A percentile compares a stretch with the other conserved stretches of the same genome.
phyloP scores from a whole-genome alignment of 1,284 basidiomycete species.

The Filobasidium uniguttulatum region DNA sequence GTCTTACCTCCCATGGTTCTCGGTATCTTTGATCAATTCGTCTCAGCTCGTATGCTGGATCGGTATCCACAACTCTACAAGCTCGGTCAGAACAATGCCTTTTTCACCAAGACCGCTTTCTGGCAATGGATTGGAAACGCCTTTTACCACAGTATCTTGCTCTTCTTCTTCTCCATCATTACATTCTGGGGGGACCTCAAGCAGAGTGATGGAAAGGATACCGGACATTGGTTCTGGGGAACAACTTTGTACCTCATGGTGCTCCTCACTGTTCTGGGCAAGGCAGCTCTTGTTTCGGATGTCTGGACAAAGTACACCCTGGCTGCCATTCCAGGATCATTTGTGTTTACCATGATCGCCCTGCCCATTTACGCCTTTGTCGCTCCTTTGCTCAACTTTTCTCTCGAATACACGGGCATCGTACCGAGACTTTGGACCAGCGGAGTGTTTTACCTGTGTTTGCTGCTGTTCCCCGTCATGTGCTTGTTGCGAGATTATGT shows the following conservation, averaged over 20 bases:
- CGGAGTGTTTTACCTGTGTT: constrained; percentile 74
- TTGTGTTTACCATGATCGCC: constrained; percentile 85
- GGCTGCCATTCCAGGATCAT: constrained; percentile 90
- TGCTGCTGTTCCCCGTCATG: constrained; percentile 73
- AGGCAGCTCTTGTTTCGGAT: constrained; percentile 92
- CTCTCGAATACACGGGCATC: constrained; percentile 74
- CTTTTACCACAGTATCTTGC: constrained; percentile 78
- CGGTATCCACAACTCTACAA: constrained; percentile 94
- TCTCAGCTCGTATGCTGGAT: constrained; percentile 89
- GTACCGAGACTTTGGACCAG: constrained; percentile 79
- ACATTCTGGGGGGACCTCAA: constrained; percentile 87
- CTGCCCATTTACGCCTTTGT: constrained; percentile 80
- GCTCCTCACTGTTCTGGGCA: constrained; percentile 86
- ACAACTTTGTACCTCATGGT: constrained; percentile 86
- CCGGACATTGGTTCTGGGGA: constrained; percentile 97
- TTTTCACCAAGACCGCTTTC: constrained; percentile 81
- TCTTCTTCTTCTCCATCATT: constrained; percentile 77
- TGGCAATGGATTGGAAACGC: constrained; percentile 95
- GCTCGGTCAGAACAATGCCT: constrained; percentile 78
- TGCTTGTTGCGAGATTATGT: constrained; percentile 82
- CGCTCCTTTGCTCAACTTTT: constrained; percentile 72
- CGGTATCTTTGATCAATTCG: constrained; percentile 94
- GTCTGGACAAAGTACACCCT: constrained; percentile 99
- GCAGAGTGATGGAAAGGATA: constrained; percentile 61
- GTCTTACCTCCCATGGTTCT: constrained; percentile 93